Evolutionary conservation across 495 filamentous ascomycete species (phyloP), one percentile per base, ranked within the genome.

Genomic region (Neurospora tetrasperma): DNA sequence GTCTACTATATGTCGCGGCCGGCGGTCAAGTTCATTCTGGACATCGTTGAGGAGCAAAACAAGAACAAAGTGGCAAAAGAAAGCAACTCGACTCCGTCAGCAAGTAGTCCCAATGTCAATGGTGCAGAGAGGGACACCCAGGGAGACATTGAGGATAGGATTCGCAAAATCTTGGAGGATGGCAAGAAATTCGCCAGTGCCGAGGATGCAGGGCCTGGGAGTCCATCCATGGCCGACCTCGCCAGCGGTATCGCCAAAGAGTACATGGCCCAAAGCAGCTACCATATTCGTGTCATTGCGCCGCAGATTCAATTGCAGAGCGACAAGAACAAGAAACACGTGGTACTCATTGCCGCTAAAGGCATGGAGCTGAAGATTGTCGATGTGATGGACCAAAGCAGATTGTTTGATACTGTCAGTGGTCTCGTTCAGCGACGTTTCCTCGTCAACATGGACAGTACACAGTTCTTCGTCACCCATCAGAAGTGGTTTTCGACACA

Each of bases 231-330:
- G 80, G 90, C 89, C 46, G 86, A 91, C 71, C 86, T 91, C 11
- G 89, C 86, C 14, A 86, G 92, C 46, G 90, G 93, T 71, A 92
- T 98, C 74, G 88, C 93, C 3, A 86, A 92, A n/a, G 93, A 97
- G 71, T 98, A 94, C 79, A 90, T 91, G n/a, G 89, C 95, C 4
- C 93, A 96, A 76, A 98, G 96, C 79, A 93, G 91, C 76, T 99
- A 97, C 79, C 93, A 97, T 78, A 86, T 98, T 76, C 93, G 94
- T 35, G 88, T 99, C 16, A 97, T 98, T 77, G 96, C 95, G 11
- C 96, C 96, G 48, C 96, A 99, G 79, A 97, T 99, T 70, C 96
- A 99, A 79, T 85, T 99, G 69, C 94, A 98, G 78, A 98, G 96
- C 79, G 95, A 98, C 76, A 98, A 98, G 87, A 98, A 98, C 76